Base-by-base conservation (phyloP, 768 basidiomycete species). In the Rhodotorula sphaerocarpa region DNA sequence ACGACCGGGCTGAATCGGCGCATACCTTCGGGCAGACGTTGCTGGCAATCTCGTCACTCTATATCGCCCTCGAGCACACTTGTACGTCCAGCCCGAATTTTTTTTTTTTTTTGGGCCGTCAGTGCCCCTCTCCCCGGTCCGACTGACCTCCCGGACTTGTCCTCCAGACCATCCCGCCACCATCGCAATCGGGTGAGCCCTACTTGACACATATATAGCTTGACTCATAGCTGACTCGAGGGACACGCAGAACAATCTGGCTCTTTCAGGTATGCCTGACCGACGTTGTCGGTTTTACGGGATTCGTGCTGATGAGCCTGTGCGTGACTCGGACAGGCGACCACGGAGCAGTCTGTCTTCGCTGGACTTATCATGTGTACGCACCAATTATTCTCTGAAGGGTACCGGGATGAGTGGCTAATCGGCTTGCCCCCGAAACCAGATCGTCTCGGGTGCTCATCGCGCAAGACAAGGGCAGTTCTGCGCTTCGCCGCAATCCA, bases 281-380 rank as follows among this genome's bases (percentile, higher is more conserved):
- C n/a, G n/a, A n/a, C n/a, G n/a, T n/a, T n/a, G n/a, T n/a, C n/a
- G n/a, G n/a, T n/a, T n/a, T n/a, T n/a, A n/a, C n/a, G n/a, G n/a
- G n/a, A n/a, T n/a, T n/a, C n/a, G n/a, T n/a, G n/a, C n/a, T n/a
- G n/a, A n/a, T n/a, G n/a, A n/a, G n/a, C n/a, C n/a, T n/a, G n/a
- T n/a, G n/a, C n/a, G n/a, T n/a, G n/a, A n/a, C n/a, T n/a, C n/a
- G n/a, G n/a, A n/a, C n/a, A n/a, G 30, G 53, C 53, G 25, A 55
- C 53, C 27, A 55, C 53, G 18, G 53, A 55, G 42, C 53, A 55
- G 31, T 55, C 53, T 2, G 23, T 55, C 20, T 55, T 55, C 41
- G 31, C 44, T 27, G 39, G 41, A 5, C 53, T 55, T 21, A 25
- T 55, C 53, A 34, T 55, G 41, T 55, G 53, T 55, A 27, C n/a